Evolutionary conservation across 345 rosid genomes (phyloP), one percentile per base, ranked within the genome.

Genomic region (Fremontodendron californicum): DNA sequence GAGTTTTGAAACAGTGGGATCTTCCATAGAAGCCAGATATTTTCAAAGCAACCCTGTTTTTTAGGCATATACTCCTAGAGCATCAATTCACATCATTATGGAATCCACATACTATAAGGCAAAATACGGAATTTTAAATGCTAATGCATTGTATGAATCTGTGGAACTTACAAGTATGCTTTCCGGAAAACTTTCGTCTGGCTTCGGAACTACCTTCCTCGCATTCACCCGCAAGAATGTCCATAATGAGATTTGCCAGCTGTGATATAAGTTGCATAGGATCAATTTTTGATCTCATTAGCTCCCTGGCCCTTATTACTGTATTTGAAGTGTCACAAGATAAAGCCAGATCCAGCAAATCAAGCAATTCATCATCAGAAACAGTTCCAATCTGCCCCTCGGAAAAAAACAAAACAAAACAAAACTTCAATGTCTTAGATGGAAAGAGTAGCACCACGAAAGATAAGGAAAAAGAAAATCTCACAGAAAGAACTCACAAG

Each of bases 261-360:
- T 95, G 99, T 5, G 99, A 90, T 35, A 83, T 90, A 52, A 95
- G 93, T 83, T 92, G 97, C 93, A 93, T 89, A 27, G 99, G 97
- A 86, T 93, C 99, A 87, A 93, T 89, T 79, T 92, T 91, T n/a
- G 99, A 95, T 66, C 89, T 87, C 99, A 95, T 93, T 63, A 95
- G 86, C 83, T 93, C 99, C 80, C 98, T 87, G n/a, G 99, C 99
- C 75, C 86, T 85, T 83, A 88, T 91, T 60, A 95, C 97, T 4
- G 99, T 95, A 66, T 89, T 95, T 45, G 99, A 89, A 52, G 97
- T 92, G 84, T 93, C 96, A 71, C 91, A 93, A 43, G 99, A 95
- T 81, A 95, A 77, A 54, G 98, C 99, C 60, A 93, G 85, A 84
- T 93, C 98, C 74, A 94, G 94, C 78, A 94, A 85, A 80, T 90